These are phyloP conservation scores for Arthrobotrys megalospora DNA, from an alignment of 2,329 filamentous ascomycete species.

Conservation along the genomic window DNA sequence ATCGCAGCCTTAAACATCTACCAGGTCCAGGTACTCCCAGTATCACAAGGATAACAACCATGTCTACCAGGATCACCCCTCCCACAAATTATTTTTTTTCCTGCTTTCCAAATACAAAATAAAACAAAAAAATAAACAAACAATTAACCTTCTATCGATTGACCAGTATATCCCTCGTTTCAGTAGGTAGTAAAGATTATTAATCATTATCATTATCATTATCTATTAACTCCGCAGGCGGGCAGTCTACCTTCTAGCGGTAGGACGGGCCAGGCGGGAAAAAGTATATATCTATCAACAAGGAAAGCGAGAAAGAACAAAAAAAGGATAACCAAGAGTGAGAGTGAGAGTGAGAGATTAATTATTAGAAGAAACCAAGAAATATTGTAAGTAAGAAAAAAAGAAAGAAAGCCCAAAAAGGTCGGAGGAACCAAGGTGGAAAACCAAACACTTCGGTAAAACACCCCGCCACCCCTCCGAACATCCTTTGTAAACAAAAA, in stretches of 20 bases:
- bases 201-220: constrained; percentile 37
- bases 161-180: background rate
- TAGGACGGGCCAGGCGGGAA: background rate
- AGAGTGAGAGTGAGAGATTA: constrained; percentile 7
- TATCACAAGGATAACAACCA: background rate
- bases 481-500: constrained; percentile 18
- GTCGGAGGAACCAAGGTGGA: constrained; percentile 1
- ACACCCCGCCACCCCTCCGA: background rate
- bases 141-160: background rate
- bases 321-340: background rate
- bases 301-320: background rate
- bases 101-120: background rate
- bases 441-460: constrained; percentile 18
- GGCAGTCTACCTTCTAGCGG: constrained; percentile 6
- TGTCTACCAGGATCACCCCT: constrained; percentile 7
- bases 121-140: constrained; percentile 12
- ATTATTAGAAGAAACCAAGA: constrained; percentile 6
- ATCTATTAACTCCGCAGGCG: constrained; percentile 20
- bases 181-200: background rate
- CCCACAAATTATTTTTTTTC: background rate
- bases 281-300: constrained; percentile 17
- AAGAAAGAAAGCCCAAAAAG: background rate
- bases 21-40: background rate
- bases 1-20: constrained; percentile 17
- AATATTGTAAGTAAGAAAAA: background rate